Base-by-base conservation (phyloP, 2,329 filamentous ascomycete genomes). In the Cordyceps farinosa region DNA sequence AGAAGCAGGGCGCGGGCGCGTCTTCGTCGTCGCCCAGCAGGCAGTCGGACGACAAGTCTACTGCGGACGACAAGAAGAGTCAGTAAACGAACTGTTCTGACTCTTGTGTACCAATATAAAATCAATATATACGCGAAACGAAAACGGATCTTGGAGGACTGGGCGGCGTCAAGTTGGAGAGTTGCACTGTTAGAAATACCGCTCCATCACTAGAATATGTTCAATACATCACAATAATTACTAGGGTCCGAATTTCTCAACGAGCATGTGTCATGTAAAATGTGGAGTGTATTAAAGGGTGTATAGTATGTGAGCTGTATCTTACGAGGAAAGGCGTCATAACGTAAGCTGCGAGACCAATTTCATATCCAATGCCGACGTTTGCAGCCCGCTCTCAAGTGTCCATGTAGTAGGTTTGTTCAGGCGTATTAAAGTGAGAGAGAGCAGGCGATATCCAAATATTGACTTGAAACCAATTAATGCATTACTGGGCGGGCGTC, bases 401-500 rank as follows among this genome's bases (percentile, higher is more conserved):
- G 67, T 62, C 66, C 67, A 67, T 38, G 42, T 48, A 62, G 57
- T 65, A 30, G 40, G 6, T 29, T 56, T 44, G 52, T 52, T 45
- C 34, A 52, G 58, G 56, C 52, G 51, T 48, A 51, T 64, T 50
- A 60, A 59, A 45, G 42, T 15, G 10, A 42, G 11, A 40, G 42
- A 54, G 42, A 34, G 15, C 27, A 47, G 36, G 29, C 17, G 57
- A 32, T 52, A 60, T 51, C 50, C 58, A 61, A 54, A 54, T 29
- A 54, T 13, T 53, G 17, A 40, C 9, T 22, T 38, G 38, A 27
- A 53, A n/a, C 22, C 30, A 42, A 50, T 47, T 52, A 17, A 34
- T 47, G 36, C 62, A 68, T 69, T 74, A 77, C 66, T 80, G 89
- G 27, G 63, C 42, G 3, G 63, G 44, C 38, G 57, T 51, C 48